Evolutionary conservation across 768 basidiomycete species (phyloP), one percentile per base, ranked within the genome.

Genomic region (Trametes meyenii): DNA sequence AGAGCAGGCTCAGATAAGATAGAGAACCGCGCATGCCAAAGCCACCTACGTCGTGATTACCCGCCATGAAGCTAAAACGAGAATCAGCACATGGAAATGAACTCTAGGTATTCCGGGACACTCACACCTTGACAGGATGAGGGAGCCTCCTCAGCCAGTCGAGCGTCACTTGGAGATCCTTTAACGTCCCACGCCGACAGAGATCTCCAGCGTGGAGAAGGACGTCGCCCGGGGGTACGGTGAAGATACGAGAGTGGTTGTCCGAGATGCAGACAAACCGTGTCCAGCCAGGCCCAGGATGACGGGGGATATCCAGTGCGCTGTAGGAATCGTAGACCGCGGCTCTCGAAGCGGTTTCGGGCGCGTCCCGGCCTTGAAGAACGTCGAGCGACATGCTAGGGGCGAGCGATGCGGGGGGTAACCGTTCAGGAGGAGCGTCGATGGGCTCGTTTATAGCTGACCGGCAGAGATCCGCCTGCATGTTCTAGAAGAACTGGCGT

Each of bases 211-310:
- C 59, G 50, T 78, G 77, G 3, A 78, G 63, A 11, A 78, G 70
- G 14, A 78, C 76, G 50, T 78, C 77, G 4, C 77, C 77, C n/a
- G 66, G 60, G 7, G 77, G 77, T 1, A 78, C 70, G 16, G 64
- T 54, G 44, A 64, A 71, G 5, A 50, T 66, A 21, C 59, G 56
- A 0, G 73, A 74, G 54, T 78, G 77, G 4, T 74, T 78, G 60
- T 78, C 77, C 0, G 77, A 77, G 11, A 78, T 67, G 64, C 77
- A 78, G 2, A 78, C 72, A 45, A 78, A 79, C 21, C 77, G 75
- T 2, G 77, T 78, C 73, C 73, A 77, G 11, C 56, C 67, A n/a
- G 57, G 46, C 8, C 76, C 76, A 13, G 77, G 77, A 58, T 77
- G 77, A 10, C 66, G 64, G n/a, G 77, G 77, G 1, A 71, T 66